Conservation (phyloP, 2,329 filamentous ascomycete genomes). For the Trichophyton rubrum region DNA sequence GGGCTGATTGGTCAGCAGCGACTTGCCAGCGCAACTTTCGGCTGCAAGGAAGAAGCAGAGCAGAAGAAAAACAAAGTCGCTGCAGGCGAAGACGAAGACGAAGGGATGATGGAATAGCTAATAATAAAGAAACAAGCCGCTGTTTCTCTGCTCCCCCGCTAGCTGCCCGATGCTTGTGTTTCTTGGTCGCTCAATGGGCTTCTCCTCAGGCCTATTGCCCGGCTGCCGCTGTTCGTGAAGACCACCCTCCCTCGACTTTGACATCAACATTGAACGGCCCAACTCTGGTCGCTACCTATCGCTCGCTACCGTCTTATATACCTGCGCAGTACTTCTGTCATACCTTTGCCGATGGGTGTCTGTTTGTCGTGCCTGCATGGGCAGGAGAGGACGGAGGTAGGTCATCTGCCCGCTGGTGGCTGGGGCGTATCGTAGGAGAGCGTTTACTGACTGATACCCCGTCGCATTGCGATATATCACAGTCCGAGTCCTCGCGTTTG, state of each 20-base stretch:
- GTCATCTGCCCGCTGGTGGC: slow-evolving; percentile 6
- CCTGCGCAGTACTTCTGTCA: slow-evolving; percentile 1
- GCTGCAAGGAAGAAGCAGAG: not conserved
- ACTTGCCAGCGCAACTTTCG: not conserved
- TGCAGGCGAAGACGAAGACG: not conserved
- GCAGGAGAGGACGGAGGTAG: slow-evolving; percentile 28
- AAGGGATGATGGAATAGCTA: not conserved
- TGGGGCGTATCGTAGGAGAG: slow-evolving; percentile 7
- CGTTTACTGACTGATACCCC: not conserved
- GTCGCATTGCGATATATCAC: not conserved
- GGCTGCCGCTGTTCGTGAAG: not conserved
- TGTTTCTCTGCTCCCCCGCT: not conserved
- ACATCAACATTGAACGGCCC: not conserved
- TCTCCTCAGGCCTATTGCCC: slow-evolving; percentile 9
- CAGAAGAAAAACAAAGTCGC: not conserved
- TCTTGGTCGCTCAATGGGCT: slow-evolving; percentile 9
- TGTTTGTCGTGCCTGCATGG: slow-evolving; percentile 35
- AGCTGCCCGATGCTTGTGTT: slow-evolving; percentile 1
- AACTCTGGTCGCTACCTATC: not conserved
- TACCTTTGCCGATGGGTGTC: slow-evolving; percentile 28
- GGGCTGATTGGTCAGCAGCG: not conserved
- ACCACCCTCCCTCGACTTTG: not conserved
- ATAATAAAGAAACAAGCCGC: not conserved
- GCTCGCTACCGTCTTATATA: not conserved
- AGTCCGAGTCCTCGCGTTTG: slow-evolving; percentile 34